phyloP scores from a whole-genome alignment of 2,329 filamentous ascomycete species.

The Exophiala viscosa region DNA sequence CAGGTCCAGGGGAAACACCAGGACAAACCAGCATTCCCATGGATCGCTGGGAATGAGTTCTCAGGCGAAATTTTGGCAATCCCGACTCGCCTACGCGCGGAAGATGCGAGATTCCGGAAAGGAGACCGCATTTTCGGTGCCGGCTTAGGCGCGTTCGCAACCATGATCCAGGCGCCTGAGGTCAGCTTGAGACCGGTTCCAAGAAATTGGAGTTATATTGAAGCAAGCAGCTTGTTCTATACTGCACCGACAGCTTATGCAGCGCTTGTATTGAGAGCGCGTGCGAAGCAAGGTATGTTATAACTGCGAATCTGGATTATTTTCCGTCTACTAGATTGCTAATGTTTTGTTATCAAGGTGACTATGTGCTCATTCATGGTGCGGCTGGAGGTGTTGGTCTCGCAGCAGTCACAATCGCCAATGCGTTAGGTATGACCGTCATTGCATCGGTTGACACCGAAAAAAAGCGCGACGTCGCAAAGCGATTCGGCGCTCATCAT shows the following conservation, averaged over 20 bases:
- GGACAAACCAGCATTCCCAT: constrained; percentile 4
- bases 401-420: constrained; percentile 87
- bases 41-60: constrained; percentile 8
- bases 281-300: constrained; percentile 70
- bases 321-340: background rate
- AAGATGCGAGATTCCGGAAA: background rate
- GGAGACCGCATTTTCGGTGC: constrained; percentile 5
- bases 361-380: constrained; percentile 85
- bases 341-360: constrained; percentile 50
- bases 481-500: constrained; percentile 77
- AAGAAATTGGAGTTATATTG: constrained; percentile 5
- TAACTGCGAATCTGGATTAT: constrained; percentile 52
- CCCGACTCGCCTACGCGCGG: background rate
- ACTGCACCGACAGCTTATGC: constrained; percentile 6
- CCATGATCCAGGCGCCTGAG: constrained; percentile 2
- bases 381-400: constrained; percentile 88
- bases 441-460: constrained; percentile 81
- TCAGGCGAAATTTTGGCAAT: constrained; percentile 4
- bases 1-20: constrained; percentile 8
- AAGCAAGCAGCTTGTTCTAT: constrained; percentile 4
- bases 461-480: constrained; percentile 75
- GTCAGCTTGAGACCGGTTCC: constrained; percentile 1
- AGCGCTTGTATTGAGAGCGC: constrained; percentile 2
- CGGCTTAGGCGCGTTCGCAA: constrained; percentile 5
- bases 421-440: constrained; percentile 83